Conservation (phyloP, 495 filamentous ascomycete genomes). For the Penicillium flavigenum region DNA sequence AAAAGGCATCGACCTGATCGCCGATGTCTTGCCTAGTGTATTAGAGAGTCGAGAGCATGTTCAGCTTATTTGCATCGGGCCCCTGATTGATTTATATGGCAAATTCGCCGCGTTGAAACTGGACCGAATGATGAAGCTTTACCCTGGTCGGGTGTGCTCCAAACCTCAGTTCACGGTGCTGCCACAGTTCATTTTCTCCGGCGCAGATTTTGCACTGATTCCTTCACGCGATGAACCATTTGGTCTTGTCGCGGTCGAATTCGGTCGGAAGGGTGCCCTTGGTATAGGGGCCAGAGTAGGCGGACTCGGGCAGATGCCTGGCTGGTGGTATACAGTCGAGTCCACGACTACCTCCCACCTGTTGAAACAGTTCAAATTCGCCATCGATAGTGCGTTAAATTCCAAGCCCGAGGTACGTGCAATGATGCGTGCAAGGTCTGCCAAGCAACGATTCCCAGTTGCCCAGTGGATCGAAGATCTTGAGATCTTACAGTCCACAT, state of each 20-base stretch:
- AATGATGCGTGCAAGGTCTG: slow-evolving; percentile 73
- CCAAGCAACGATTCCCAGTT: slow-evolving; percentile 74
- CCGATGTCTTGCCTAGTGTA: slow-evolving; percentile 71
- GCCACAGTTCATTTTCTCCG: slow-evolving; percentile 73
- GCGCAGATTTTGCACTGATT: slow-evolving; percentile 77
- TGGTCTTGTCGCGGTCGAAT: slow-evolving; percentile 78
- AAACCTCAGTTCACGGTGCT: slow-evolving; percentile 75
- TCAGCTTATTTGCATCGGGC: slow-evolving; percentile 70
- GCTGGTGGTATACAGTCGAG: slow-evolving; percentile 70
- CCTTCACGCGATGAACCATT: slow-evolving; percentile 80
- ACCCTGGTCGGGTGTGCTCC: slow-evolving; percentile 74
- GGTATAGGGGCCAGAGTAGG: slow-evolving; percentile 68
- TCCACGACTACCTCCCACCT: slow-evolving; percentile 68
- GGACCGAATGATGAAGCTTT: slow-evolving; percentile 67
- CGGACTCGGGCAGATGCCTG: slow-evolving; percentile 78
- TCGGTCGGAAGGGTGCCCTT: slow-evolving; percentile 73
- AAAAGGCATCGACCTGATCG: slow-evolving; percentile 76
- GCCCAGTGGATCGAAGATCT: slow-evolving; percentile 65
- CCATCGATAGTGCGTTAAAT: slow-evolving; percentile 64
- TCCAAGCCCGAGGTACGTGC: slow-evolving; percentile 58
- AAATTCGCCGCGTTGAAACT: slow-evolving; percentile 76
- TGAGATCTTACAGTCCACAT: slow-evolving; percentile 59
- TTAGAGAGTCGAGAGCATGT: slow-evolving; percentile 65
- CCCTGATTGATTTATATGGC: slow-evolving; percentile 76
- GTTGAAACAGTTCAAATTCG: slow-evolving; percentile 68